A percentile compares a stretch with the other conserved stretches of the same genome.
Conservation (phyloP, 257 asterid species). For the Jasminum sambac region DNA sequence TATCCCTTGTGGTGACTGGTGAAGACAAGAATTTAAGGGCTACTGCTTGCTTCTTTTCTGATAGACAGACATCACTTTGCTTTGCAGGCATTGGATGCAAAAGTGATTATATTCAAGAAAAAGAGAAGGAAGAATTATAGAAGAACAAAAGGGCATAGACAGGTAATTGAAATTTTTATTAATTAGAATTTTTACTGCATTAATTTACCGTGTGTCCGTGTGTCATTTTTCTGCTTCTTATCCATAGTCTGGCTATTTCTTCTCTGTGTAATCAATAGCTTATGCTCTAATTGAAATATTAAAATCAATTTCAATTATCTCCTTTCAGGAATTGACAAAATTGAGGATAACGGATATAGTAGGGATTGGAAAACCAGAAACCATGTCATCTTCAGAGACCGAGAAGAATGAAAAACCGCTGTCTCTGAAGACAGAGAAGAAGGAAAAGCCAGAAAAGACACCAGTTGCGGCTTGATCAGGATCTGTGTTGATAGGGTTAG, state of each 20-base stretch:
- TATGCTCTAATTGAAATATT: constrained; percentile 6
- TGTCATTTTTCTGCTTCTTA: neutral
- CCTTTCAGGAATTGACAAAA: constrained; percentile 77
- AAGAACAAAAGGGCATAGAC: constrained; percentile 88
- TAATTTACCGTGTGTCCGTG: neutral
- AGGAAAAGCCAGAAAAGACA: constrained; percentile 36
- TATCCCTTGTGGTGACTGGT: neutral
- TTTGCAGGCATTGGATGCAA: constrained; percentile 87
- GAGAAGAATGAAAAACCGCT: constrained; percentile 44
- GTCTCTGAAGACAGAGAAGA: constrained; percentile 15
- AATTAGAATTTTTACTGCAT: constrained; percentile 5
- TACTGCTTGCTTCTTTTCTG: neutral
- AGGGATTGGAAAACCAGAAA: constrained; percentile 74
- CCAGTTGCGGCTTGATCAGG: constrained; percentile 46
- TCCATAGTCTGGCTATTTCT: neutral
- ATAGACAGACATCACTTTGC: neutral
- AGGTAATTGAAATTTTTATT: constrained; percentile 46
- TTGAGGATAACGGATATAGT: constrained; percentile 79
- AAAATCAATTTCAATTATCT: neutral
- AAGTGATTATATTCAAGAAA: constrained; percentile 93
- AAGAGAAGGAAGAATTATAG: constrained; percentile 95
- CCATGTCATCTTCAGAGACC: constrained; percentile 33
- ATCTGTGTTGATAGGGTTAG: constrained; percentile 17
- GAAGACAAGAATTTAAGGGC: neutral
- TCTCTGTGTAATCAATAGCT: neutral